These are phyloP conservation scores for Macrolepiota fuliginosa DNA, from an alignment of 768 basidiomycete species.

Conservation along the genomic window DNA sequence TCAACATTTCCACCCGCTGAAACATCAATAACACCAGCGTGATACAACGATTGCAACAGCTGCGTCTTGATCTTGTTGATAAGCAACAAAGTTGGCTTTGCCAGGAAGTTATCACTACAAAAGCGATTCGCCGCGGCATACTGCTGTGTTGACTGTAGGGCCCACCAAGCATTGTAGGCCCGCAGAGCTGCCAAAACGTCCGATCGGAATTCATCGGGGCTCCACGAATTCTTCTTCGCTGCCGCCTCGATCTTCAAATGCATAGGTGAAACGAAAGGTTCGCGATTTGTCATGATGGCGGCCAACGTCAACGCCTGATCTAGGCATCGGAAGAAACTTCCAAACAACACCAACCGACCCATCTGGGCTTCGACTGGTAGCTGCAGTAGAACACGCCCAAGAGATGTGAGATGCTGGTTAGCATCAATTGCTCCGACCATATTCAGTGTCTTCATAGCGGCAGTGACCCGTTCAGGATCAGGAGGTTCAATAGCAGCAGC, in stretches of 20 bases:
- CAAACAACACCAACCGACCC: slow-evolving; percentile 86
- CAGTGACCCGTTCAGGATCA: slow-evolving; percentile 65
- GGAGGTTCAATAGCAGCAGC: slow-evolving; percentile 87
- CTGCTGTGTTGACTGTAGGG: slow-evolving; percentile 62
- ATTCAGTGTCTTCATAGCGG: slow-evolving; percentile 76
- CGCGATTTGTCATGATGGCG: slow-evolving; percentile 86
- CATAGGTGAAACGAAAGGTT: slow-evolving; percentile 86
- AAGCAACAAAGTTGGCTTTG: slow-evolving; percentile 77
- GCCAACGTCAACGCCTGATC: slow-evolving; percentile 86
- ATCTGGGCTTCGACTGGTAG: slow-evolving; percentile 89
- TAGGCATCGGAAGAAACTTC: slow-evolving; percentile 90
- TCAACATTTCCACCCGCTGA: slow-evolving; percentile 62
- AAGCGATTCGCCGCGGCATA: slow-evolving; percentile 70
- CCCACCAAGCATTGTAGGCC: slow-evolving; percentile 84
- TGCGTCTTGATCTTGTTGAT: slow-evolving; percentile 82
- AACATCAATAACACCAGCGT: slow-evolving; percentile 79
- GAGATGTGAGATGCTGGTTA: slow-evolving; percentile 74
- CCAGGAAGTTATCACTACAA: slow-evolving; percentile 83
- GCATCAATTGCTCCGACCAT: slow-evolving; percentile 87
- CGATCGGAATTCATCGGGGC: slow-evolving; percentile 75
- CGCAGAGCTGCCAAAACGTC: slow-evolving; percentile 77
- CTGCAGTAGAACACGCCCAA: slow-evolving; percentile 86
- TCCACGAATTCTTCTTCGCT: slow-evolving; percentile 75
- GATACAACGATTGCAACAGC: slow-evolving; percentile 71
- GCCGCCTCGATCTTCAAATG: slow-evolving; percentile 70